phyloP scores from a whole-genome alignment of 257 asterid species.

The Rubia yunnanensis region DNA sequence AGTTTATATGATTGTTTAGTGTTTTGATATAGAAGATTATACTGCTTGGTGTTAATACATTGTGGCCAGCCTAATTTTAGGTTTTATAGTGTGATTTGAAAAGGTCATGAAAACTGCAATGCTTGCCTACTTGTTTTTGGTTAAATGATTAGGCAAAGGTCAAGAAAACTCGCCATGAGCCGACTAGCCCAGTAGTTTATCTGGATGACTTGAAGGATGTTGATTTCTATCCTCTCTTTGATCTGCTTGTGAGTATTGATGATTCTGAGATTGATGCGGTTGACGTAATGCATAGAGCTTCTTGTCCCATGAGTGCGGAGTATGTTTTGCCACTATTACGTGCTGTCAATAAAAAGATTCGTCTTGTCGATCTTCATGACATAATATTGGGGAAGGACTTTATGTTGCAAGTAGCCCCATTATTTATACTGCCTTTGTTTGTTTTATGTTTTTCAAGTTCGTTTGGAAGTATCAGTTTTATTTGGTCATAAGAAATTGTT shows the following conservation, averaged over 20 bases:
- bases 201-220: conserved; percentile 64
- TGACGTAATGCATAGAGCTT: conserved; percentile 57
- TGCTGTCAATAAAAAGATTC: conserved; percentile 61
- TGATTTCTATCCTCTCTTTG: conserved; percentile 61
- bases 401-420: conserved; percentile 49
- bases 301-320: conserved; percentile 58
- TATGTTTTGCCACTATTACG: conserved; percentile 51
- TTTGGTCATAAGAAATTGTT: not conserved
- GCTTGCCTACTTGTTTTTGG: conserved; percentile 2
- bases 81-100: not conserved
- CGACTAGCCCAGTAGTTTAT: conserved; percentile 34
- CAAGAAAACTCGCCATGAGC: conserved; percentile 52
- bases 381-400: conserved; percentile 66
- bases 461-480: not conserved
- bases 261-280: conserved; percentile 80
- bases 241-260: conserved; percentile 51
- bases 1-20: not conserved
- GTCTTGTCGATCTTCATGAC: conserved; percentile 78
- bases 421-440: conserved; percentile 5
- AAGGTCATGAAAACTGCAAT: not conserved
- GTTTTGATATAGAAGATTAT: not conserved
- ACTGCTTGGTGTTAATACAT: not conserved
- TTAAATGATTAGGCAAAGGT: conserved; percentile 50
- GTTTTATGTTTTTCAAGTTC: not conserved
- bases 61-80: not conserved